Base-by-base conservation (phyloP, 2,329 filamentous ascomycete species). In the Fusarium sp. region DNA sequence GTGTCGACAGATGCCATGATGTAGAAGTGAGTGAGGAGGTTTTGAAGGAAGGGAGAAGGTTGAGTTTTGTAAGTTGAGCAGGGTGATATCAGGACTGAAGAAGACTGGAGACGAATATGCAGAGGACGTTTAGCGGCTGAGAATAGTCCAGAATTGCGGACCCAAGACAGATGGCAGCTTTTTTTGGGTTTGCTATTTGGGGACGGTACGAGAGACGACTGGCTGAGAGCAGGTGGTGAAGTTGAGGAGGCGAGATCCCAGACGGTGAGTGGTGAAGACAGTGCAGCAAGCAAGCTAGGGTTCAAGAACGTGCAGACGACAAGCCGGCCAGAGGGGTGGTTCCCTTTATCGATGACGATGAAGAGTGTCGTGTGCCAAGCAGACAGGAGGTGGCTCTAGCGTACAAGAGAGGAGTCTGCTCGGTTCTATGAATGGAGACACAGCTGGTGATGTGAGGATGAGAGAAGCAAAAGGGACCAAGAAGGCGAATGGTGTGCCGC, bases 261-360 rank as follows among this genome's bases (percentile, higher is more conserved):
- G 65, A 71, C 51, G 34, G 56, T 68, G 70, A 73, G 66, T 74
- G 71, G 72, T 74, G 62, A 72, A 68, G 60, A 51, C 57, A 61
- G 68, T 72, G 65, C 68, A 72, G 69, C 67, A 72, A 68, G 68
- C 70, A 63, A 66, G 66, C 58, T 66, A 64, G 69, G 68, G 62
- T 62, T 60, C 56, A 61, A 62, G 47, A 75, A 69, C 42, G 52
- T 75, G 72, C 69, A 75, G 72, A 50, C 59, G 59, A 57, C 61
- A 76, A 76, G 72, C 72, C 70, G 66, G 63, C 55, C 56, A 74
- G 70, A 75, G 67, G 69, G 62, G 70, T 58, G 74, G 68, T 69
- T 76, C 54, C 70, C 72, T 78, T 78, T 77, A 78, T 78, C 77
- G 75, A 77, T 75, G 74, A 75, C 78, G 75, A 75, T 78, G 75